Conservation (phyloP, 495 filamentous ascomycete species). For the Xylaria nigripes region DNA sequence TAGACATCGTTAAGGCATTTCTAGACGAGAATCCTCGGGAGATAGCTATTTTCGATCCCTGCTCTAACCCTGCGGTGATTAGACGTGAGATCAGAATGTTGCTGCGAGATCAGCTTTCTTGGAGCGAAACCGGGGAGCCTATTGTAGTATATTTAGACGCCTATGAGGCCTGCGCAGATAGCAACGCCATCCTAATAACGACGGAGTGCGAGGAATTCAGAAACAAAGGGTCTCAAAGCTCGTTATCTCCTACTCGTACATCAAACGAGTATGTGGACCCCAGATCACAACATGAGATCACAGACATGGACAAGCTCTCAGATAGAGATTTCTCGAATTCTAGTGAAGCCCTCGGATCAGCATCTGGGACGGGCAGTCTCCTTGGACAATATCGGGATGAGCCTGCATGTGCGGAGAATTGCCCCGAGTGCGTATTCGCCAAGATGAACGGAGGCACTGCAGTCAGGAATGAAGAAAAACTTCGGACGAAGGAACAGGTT, state of each 20-base stretch:
- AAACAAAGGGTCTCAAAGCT: conserved; percentile 14
- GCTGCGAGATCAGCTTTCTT: conserved; percentile 18
- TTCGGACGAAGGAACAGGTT: conserved; percentile 9
- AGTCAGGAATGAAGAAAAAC: conserved; percentile 7
- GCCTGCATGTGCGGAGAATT: conserved; percentile 26
- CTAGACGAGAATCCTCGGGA: conserved; percentile 53
- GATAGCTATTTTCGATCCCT: conserved; percentile 70
- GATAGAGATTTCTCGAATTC: background rate
- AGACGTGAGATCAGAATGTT: conserved; percentile 35
- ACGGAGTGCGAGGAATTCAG: conserved; percentile 61
- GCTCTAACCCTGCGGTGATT: conserved; percentile 40
- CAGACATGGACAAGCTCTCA: conserved; percentile 23
- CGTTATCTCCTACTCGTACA: conserved; percentile 10
- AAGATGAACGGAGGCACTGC: conserved; percentile 15
- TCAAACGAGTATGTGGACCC: conserved; percentile 13
- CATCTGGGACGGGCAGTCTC: conserved; percentile 11
- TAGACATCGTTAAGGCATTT: conserved; percentile 58
- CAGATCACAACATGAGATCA: conserved; percentile 5
- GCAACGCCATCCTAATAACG: conserved; percentile 50
- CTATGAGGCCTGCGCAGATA: conserved; percentile 44
- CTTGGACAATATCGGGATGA: conserved; percentile 25
- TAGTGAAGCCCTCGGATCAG: background rate
- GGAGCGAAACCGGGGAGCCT: conserved; percentile 33
- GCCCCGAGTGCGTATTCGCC: conserved; percentile 30
- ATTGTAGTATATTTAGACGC: conserved; percentile 38